phyloP scores from a whole-genome alignment of 2,329 filamentous ascomycete genomes.

The Curvularia verruculosa region DNA sequence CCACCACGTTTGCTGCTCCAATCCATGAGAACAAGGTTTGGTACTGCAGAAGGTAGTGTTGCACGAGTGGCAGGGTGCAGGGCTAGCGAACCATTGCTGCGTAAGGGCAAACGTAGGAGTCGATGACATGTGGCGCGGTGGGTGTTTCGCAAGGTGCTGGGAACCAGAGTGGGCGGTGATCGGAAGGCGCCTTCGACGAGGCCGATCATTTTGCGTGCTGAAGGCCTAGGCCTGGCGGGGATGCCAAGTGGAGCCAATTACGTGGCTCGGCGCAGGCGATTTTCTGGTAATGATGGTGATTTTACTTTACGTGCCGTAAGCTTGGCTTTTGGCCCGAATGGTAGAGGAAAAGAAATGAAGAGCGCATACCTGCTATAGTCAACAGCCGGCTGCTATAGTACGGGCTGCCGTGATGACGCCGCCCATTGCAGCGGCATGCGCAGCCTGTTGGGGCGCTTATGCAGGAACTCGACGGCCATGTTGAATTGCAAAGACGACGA shows the following conservation, averaged over 20 bases:
- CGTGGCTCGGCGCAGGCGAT: slow-evolving; percentile 2
- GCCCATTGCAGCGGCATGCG: not conserved
- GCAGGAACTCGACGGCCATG: slow-evolving; percentile 12
- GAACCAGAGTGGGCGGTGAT: not conserved
- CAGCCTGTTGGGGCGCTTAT: slow-evolving; percentile 24
- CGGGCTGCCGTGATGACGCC: too few species aligned
- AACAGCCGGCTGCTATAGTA: not conserved
- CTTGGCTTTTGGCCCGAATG: not conserved
- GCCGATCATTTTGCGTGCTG: not conserved
- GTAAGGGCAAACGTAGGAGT: not conserved
- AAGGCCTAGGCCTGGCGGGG: not conserved
- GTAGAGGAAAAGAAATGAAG: not conserved
- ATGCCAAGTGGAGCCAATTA: slow-evolving; percentile 10
- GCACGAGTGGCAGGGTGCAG: not conserved
- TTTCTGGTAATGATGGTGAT: not conserved
- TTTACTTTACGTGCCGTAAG: not conserved
- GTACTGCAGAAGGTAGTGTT: not conserved
- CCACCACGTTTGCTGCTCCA: not conserved
- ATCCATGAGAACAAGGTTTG: not conserved
- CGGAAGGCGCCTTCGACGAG: not conserved
- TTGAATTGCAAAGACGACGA: not conserved
- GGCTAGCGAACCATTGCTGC: not conserved
- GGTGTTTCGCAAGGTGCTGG: not conserved
- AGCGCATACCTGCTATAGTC: not conserved
- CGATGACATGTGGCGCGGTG: not conserved